Conservation (phyloP, 2,329 filamentous ascomycete species). For the Monosporascus sp. region DNA sequence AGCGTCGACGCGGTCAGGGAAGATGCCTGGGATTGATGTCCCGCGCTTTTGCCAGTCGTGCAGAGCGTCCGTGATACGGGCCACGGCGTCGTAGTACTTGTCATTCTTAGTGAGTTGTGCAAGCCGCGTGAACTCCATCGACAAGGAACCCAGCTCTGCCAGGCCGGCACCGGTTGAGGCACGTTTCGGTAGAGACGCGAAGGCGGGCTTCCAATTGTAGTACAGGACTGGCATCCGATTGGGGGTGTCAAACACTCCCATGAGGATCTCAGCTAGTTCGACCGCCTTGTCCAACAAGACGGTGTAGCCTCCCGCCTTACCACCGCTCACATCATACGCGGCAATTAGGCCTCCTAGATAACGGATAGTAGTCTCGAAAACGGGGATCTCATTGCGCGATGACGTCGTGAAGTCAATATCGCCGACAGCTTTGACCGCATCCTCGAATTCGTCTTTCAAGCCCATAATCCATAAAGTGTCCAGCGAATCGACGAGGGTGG, state of each 20-base stretch:
- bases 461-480: constrained; percentile 73
- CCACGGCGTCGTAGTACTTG: constrained; percentile 86
- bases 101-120: constrained; percentile 76
- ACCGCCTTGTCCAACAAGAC: constrained; percentile 66
- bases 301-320: constrained; percentile 47
- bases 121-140: constrained; percentile 83
- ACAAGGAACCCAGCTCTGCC: constrained; percentile 73
- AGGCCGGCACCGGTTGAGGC: constrained; percentile 52
- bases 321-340: constrained; percentile 80
- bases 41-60: constrained; percentile 65
- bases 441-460: constrained; percentile 58
- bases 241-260: constrained; percentile 75
- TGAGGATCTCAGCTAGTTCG: constrained; percentile 65
- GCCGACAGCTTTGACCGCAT: constrained; percentile 49
- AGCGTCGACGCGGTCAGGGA: constrained; percentile 71
- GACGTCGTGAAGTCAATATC: constrained; percentile 79
- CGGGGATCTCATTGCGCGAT: constrained; percentile 63
- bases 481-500: constrained; percentile 61
- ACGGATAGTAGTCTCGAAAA: constrained; percentile 89
- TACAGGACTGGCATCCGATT: constrained; percentile 86
- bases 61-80: constrained; percentile 76
- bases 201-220: constrained; percentile 69
- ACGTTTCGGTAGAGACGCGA: constrained; percentile 56
- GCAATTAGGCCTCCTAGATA: constrained; percentile 82
- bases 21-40: constrained; percentile 71